These are phyloP conservation scores for Theobroma cacao DNA, from an alignment of 345 rosid genomes.

Conservation along the genomic window DNA sequence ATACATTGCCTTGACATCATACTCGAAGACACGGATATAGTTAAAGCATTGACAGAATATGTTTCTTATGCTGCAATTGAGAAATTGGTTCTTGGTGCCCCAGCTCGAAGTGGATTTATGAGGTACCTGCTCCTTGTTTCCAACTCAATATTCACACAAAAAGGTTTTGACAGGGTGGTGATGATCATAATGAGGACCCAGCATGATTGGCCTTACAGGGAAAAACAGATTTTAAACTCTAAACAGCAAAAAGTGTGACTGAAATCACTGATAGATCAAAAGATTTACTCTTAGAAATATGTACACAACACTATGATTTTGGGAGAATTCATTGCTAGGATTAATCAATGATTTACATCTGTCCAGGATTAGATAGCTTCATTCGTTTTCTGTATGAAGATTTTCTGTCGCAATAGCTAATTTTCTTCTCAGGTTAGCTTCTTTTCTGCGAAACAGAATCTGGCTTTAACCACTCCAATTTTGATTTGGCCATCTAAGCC, in stretches of 20 bases:
- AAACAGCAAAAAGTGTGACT: neutral
- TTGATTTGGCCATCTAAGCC: no score
- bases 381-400: neutral
- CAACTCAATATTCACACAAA: neutral
- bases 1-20: slow-evolving; percentile 58
- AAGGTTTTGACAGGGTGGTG: neutral
- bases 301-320: neutral
- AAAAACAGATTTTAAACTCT: neutral
- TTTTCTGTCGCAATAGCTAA: neutral
- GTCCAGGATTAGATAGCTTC: no score
- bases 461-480: no score
- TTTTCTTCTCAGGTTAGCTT: no score
- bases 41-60: slow-evolving; percentile 69
- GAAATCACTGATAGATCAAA: no score
- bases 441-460: neutral
- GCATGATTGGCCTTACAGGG: neutral
- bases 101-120: slow-evolving; percentile 64
- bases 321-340: no score
- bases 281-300: no score
- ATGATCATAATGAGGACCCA: neutral
- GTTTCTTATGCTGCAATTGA: slow-evolving; percentile 67
- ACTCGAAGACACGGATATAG: slow-evolving; percentile 64
- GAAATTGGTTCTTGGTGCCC: slow-evolving; percentile 78
- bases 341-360: no score
- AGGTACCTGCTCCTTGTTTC: slow-evolving; percentile 31